A percentile compares a stretch with the other conserved stretches of the same genome.
Evolutionary conservation across 2,329 filamentous ascomycete species (phyloP).

Genomic region (Neonectria sp.): DNA sequence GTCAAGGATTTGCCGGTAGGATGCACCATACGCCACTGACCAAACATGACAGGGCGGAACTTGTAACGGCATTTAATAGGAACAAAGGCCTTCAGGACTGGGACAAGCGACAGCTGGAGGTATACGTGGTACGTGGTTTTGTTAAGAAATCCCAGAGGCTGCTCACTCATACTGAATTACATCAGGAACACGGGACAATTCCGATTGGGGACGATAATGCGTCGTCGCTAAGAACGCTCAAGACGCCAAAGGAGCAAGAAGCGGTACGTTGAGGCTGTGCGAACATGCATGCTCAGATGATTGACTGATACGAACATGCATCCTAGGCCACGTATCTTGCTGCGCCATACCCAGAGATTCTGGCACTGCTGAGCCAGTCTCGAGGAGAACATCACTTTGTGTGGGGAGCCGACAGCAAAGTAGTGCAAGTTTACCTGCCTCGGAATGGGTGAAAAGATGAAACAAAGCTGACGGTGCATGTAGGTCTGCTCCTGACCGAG

Average conservation of each 20-base stretch:
- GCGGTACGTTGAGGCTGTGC: not conserved
- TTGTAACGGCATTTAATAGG: constrained; percentile 10
- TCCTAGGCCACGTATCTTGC: constrained; percentile 20
- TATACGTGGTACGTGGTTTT: constrained; percentile 8
- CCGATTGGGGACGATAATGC: not conserved
- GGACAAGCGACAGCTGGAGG: constrained; percentile 14
- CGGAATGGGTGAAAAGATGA: not conserved
- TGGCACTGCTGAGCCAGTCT: constrained; percentile 6
- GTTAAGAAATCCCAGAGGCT: not conserved
- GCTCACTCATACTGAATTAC: not conserved
- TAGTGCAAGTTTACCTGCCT: constrained; percentile 1
- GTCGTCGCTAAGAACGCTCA: constrained; percentile 10
- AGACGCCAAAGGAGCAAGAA: constrained; percentile 19
- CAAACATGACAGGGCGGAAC: not conserved
- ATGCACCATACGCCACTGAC: not conserved
- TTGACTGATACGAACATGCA: not conserved
- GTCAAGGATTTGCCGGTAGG: not conserved
- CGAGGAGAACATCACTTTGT: constrained; percentile 18
- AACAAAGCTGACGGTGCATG: not conserved
- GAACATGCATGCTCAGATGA: too few relatives aligned
- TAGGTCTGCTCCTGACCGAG: constrained; percentile 17
- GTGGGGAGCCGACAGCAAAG: constrained; percentile 20
- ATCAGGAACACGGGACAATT: constrained; percentile 10
- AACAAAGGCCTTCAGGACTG: constrained; percentile 14
- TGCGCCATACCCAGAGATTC: constrained; percentile 14